These are phyloP conservation scores for Lactarius indigo DNA, from an alignment of 768 basidiomycete genomes.

Conservation along the genomic window DNA sequence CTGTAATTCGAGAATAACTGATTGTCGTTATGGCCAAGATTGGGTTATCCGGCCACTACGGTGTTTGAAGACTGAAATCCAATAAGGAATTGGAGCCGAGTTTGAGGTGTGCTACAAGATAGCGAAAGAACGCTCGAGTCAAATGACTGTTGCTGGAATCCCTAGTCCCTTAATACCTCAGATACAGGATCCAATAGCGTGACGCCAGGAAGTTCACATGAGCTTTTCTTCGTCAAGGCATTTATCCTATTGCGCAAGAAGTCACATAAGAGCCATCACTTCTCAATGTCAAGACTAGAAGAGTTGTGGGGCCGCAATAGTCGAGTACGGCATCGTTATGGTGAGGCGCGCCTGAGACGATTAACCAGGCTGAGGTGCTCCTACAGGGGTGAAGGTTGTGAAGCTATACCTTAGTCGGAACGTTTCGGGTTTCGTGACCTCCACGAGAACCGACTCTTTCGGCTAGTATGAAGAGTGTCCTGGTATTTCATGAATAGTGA, in stretches of 20 bases:
- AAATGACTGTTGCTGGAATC: constrained; percentile 14
- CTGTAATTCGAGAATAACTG: constrained; percentile 6
- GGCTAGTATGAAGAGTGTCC: neutral
- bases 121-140: constrained; percentile 11
- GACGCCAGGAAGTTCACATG: constrained; percentile 15
- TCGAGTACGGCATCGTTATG: constrained; percentile 15
- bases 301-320: neutral
- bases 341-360: constrained; percentile 4
- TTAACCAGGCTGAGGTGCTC: neutral
- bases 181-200: constrained; percentile 9
- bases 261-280: constrained; percentile 8
- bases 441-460: neutral
- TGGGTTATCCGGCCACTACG: constrained; percentile 8
- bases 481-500: neutral
- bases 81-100: constrained; percentile 16
- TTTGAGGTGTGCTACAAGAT: constrained; percentile 1
- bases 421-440: neutral
- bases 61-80: neutral
- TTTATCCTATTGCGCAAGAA: constrained; percentile 21
- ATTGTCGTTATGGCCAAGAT: constrained; percentile 16
- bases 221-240: constrained; percentile 4
- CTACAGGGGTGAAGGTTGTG: neutral
- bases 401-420: neutral
- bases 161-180: constrained; percentile 19
- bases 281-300: neutral